Base-by-base conservation (phyloP, 164 flowering plant genomes). In the Kingdonia uniflora region DNA sequence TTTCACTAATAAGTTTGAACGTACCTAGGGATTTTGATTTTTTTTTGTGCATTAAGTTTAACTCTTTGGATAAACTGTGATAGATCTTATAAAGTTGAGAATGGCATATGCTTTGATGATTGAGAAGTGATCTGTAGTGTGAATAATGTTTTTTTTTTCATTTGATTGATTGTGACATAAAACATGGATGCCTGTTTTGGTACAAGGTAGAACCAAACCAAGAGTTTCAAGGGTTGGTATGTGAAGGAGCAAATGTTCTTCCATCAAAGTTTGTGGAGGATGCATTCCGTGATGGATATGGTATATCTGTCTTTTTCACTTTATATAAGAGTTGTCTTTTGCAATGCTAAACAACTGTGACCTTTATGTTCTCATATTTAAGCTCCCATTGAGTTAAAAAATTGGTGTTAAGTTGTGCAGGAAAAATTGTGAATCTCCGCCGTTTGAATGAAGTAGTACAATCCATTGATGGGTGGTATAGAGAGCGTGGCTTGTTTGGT, bases 171-270 rank as follows among this genome's bases (percentile, higher is more conserved):
- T n/a, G n/a, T n/a, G n/a, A n/a, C n/a, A n/a, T 4, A 29, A 29
- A 29, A 29, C 8, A 3, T 29, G 35, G 8, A 29, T 29, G 35
- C 8, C 35, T 29, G 35, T 63, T 71, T 67, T 82, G 78, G 66
- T 60, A 70, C 66, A 84, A 94, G 99, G 96, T 94, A 79, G 97
- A 87, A 67, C 92, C 92, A 69, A 94, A 89, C 65, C 99, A 89
- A 68, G 99, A 94, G 70, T 94, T 94, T 60, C 87, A 85, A 39
- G 97, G 99, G 25, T 69, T 94, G 68, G 83, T 94, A 14, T 94
- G 99, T 70, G 99, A 94, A 73, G 97, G 96, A 42, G 99, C 99
- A 41, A 87, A 80, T 80, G 99, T 81, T 68, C 92, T 94, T 69
- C 99, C 99, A 6, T 55, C 92, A 37, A 94, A 81, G 71, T 86